phyloP scores from a whole-genome alignment of 2,329 filamentous ascomycete species.

The Macrophomina phaseolina region DNA sequence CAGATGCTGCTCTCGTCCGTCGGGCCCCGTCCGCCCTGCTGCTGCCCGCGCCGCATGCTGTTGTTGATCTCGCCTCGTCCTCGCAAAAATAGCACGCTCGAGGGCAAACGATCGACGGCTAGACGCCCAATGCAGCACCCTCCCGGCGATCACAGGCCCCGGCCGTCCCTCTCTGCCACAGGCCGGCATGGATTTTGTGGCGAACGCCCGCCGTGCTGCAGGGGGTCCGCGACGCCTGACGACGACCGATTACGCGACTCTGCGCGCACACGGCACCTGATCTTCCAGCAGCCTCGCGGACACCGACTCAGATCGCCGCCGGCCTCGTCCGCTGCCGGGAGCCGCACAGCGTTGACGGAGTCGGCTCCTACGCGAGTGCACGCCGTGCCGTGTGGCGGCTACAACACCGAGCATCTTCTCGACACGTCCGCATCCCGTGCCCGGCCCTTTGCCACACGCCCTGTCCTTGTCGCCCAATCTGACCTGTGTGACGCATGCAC shows the following conservation, averaged over 20 bases:
- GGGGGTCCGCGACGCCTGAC: constrained; percentile 11
- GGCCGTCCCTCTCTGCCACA: constrained; percentile 7
- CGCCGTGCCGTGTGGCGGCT: constrained; percentile 11
- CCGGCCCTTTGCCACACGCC: not conserved
- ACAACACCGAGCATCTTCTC: not conserved
- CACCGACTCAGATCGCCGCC: constrained; percentile 1
- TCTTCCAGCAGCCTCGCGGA: constrained; percentile 22
- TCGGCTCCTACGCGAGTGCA: constrained; percentile 15
- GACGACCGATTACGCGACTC: constrained; percentile 22
- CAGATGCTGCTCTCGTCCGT: constrained; percentile 7
- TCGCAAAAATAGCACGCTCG: constrained; percentile 20
- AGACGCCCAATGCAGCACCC: constrained; percentile 15
- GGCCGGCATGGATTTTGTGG: constrained; percentile 11
- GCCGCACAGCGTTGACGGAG: constrained; percentile 14
- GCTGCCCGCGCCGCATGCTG: not conserved
- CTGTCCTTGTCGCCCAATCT: not conserved
- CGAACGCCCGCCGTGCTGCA: constrained; percentile 17
- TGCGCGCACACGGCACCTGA: constrained; percentile 18
- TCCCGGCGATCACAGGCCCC: constrained; percentile 9
- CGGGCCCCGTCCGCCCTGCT: not conserved
- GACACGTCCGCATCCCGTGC: constrained; percentile 1
- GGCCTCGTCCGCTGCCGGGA: constrained; percentile 4
- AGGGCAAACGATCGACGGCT: constrained; percentile 17
- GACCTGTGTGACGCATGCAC: constrained; percentile 10
- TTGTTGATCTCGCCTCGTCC: constrained; percentile 3